These are phyloP conservation scores for Kuraishia molischiana DNA, from an alignment of 805 yeast genomes.

Conservation along the genomic window DNA sequence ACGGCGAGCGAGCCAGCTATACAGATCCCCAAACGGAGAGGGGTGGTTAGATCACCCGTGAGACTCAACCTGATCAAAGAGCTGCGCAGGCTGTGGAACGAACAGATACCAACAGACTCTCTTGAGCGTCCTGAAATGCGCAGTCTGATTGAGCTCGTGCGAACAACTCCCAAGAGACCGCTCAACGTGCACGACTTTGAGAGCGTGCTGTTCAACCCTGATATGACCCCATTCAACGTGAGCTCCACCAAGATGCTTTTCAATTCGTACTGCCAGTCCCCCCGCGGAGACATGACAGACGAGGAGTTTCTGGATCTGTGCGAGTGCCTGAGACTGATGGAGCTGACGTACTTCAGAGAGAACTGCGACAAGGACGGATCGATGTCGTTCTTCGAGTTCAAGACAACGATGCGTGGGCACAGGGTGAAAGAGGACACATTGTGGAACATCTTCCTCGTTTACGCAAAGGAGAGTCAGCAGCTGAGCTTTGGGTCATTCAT, in stretches of 20 bases:
- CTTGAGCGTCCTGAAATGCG: neutral
- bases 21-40: neutral
- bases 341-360: neutral
- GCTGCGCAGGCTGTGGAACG: neutral
- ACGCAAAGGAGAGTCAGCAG: neutral
- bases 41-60: neutral
- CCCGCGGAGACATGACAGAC: neutral
- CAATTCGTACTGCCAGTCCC: neutral
- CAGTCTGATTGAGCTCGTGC: neutral
- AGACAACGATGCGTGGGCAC: neutral
- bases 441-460: neutral
- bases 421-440: neutral
- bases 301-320: constrained; percentile 1
- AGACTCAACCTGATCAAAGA: neutral
- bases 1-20: too few species aligned
- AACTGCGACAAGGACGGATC: neutral
- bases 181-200: neutral
- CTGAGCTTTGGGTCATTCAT: neutral
- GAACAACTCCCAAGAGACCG: neutral
- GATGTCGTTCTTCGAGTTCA: neutral
- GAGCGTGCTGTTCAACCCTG: neutral
- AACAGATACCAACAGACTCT: neutral
- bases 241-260: neutral
- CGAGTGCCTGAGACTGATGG: neutral
- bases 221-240: neutral